phyloP scores from a whole-genome alignment of 139 green algal genomes.

The Micractinium conductrix region DNA sequence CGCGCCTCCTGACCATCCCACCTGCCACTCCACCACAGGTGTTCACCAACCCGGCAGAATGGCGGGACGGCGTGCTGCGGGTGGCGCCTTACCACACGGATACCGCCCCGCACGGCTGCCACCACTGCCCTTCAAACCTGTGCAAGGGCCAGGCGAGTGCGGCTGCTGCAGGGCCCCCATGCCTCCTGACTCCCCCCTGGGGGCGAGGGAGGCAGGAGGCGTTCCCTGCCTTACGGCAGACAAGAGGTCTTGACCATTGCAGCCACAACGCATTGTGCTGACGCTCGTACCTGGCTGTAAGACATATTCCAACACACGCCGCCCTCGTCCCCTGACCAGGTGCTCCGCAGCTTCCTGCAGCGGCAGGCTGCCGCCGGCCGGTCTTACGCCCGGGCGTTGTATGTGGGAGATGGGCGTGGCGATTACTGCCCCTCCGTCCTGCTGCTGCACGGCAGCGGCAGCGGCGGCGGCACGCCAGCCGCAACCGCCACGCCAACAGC shows the following conservation, averaged over 20 bases:
- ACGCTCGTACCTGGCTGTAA: too few relatives aligned
- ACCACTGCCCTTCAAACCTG: slow-evolving; percentile 45
- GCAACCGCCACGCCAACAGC: too few relatives aligned
- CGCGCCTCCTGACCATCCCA: too few relatives aligned
- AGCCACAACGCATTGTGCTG: too few relatives aligned
- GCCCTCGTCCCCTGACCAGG: not conserved
- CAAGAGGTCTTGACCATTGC: too few relatives aligned
- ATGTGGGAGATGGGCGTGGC: slow-evolving; percentile 42
- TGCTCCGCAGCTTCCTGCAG: slow-evolving; percentile 27
- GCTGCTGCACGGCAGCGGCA: slow-evolving; percentile 22
- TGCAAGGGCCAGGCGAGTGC: slow-evolving; percentile 46
- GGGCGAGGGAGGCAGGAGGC: not conserved
- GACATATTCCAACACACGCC: too few relatives aligned
- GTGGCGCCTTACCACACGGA: slow-evolving; percentile 37
- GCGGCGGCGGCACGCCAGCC: too few relatives aligned
- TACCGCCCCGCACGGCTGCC: slow-evolving; percentile 41
- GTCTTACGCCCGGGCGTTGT: slow-evolving; percentile 34
- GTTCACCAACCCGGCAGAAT: slow-evolving; percentile 47
- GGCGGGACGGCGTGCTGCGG: slow-evolving; percentile 32
- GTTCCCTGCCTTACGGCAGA: too few relatives aligned
- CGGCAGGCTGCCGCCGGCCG: not conserved
- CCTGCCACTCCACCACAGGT: slow-evolving; percentile 1
- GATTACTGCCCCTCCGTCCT: slow-evolving; percentile 43
- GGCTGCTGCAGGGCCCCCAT: too few relatives aligned
- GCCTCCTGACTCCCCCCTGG: not conserved